Base-by-base conservation (phyloP, 1,284 basidiomycete genomes). In the Chondrostereum purpureum region DNA sequence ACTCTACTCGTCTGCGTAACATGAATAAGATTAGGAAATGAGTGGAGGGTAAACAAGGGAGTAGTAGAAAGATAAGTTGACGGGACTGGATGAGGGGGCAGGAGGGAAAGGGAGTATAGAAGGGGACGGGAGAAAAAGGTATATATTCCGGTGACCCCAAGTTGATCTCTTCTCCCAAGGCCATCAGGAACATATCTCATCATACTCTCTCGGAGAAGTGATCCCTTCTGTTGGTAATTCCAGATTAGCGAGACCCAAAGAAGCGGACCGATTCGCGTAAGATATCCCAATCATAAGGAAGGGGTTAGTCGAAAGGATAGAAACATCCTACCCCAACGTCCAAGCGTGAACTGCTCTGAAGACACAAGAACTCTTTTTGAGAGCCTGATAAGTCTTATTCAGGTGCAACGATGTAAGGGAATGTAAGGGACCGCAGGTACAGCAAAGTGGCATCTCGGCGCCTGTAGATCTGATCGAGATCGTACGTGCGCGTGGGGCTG, bases 1-100 rank as follows among this genome's bases (percentile, higher is more conserved):
- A 48, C 38, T 53, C 57, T 17, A 61, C 46, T n/a, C 50, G 44
- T 45, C 64, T 49, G 41, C 53, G 64, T 20, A 56, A 53, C 46
- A 58, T 52, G 35, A 45, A 37, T 34, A 38, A 38, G 38, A n/a
- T n/a, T n/a, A n/a, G n/a, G n/a, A n/a, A n/a, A n/a, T n/a, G n/a
- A n/a, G n/a, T n/a, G n/a, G n/a, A n/a, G n/a, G n/a, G n/a, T n/a
- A n/a, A n/a, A n/a, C n/a, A n/a, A n/a, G n/a, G n/a, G n/a, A n/a
- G n/a, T n/a, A n/a, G n/a, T n/a, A n/a, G 36, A 44, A 38, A 41
- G 35, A 35, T 38, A 37, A 44, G 39, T n/a, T n/a, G n/a, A n/a
- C n/a, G n/a, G n/a, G n/a, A n/a, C n/a, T n/a, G n/a, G n/a, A n/a
- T n/a, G n/a, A n/a, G 8, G 21, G 19, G 27, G 44, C 23, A 45